Evolutionary conservation across 495 filamentous ascomycete genomes (phyloP).

Genomic region (Lophium mytilinum): DNA sequence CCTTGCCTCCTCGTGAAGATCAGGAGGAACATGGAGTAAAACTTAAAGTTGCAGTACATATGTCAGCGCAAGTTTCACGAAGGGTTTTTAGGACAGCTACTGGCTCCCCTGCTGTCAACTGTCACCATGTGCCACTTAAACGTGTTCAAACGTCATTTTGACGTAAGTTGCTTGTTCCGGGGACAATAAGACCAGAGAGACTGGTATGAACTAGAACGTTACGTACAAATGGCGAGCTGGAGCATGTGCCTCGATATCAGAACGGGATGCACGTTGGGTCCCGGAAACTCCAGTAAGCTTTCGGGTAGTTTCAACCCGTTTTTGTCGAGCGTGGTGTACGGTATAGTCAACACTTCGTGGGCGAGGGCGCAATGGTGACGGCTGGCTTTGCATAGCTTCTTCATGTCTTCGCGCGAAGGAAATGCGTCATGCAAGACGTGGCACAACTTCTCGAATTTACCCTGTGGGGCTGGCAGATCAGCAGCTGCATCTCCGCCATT

Average conservation of each 20-base stretch:
- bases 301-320: slow-evolving; percentile 1
- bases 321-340: slow-evolving; percentile 9
- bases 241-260: slow-evolving; percentile 11
- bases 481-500: not conserved
- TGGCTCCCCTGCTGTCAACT: no score
- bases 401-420: slow-evolving; percentile 11
- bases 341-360: slow-evolving; percentile 10
- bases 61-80: no score
- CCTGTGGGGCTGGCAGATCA: not conserved
- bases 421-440: slow-evolving; percentile 10
- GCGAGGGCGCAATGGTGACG: slow-evolving; percentile 6
- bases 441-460: slow-evolving; percentile 8
- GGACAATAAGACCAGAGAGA: no score
- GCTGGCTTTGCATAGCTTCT: slow-evolving; percentile 7
- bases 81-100: no score
- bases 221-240: slow-evolving; percentile 1
- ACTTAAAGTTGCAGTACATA: no score
- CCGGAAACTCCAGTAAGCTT: slow-evolving; percentile 7
- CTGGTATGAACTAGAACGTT: no score
- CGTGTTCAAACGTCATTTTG: no score
- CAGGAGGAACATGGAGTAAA: slow-evolving; percentile 7
- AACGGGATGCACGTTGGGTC: slow-evolving; percentile 2
- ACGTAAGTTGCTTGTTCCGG: no score
- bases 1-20: not conserved
- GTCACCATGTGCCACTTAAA: no score